Conservation (phyloP, 2,329 filamentous ascomycete genomes). For the Ascochyta pisi region DNA sequence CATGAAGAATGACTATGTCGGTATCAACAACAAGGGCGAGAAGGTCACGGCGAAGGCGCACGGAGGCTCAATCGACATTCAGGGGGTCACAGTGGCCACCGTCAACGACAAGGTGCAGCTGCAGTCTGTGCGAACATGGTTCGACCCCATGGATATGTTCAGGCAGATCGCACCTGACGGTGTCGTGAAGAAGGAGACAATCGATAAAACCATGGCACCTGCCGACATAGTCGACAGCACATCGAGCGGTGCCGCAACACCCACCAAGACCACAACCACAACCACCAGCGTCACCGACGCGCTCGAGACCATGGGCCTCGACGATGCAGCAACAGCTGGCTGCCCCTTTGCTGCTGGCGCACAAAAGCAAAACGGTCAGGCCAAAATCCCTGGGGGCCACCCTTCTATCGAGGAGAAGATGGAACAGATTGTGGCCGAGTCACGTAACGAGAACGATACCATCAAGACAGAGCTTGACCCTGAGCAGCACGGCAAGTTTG, state of each 20-base stretch:
- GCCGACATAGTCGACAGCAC: constrained; percentile 35
- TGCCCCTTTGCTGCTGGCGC: constrained; percentile 12
- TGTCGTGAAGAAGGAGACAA: constrained; percentile 54
- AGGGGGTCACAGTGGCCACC: constrained; percentile 67
- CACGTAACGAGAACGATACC: constrained; percentile 2
- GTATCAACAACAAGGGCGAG: constrained; percentile 67
- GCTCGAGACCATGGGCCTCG: constrained; percentile 7
- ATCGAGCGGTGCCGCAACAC: constrained; percentile 15
- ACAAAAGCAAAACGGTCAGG: constrained; percentile 5
- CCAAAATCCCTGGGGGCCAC: constrained; percentile 8
- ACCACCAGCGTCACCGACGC: constrained; percentile 24
- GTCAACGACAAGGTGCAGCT: constrained; percentile 68
- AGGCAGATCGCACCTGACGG: constrained; percentile 65
- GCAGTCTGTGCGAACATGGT: constrained; percentile 67
- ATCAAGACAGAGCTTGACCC: constrained; percentile 17
- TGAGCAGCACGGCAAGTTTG: constrained; percentile 17
- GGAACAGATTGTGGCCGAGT: constrained; percentile 7
- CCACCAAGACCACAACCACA: neutral
- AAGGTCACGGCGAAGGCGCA: constrained; percentile 69
- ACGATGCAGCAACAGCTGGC: constrained; percentile 1
- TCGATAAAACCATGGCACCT: constrained; percentile 45
- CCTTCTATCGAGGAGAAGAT: constrained; percentile 10
- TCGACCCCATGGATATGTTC: constrained; percentile 72
- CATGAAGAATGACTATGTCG: constrained; percentile 72
- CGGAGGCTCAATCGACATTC: constrained; percentile 66